Base-by-base conservation (phyloP, 1,284 basidiomycete genomes). In the Cryptococcus hybrid region DNA sequence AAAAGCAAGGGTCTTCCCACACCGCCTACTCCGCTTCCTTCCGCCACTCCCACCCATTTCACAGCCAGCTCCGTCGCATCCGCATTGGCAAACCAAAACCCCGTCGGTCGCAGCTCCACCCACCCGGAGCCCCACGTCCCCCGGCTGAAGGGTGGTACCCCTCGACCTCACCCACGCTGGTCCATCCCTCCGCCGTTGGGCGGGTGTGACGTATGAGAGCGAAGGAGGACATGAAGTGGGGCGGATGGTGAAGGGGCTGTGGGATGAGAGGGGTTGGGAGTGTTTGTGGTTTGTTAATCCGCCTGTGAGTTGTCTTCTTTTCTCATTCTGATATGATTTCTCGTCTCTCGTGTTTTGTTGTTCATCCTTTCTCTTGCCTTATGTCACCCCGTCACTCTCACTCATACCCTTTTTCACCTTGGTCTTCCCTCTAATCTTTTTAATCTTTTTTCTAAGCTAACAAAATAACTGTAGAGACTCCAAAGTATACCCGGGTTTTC, bases 201-300 rank as follows among this genome's bases (percentile, higher is more conserved):
- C 71, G 3, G 71, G 71, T 9, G 61, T 67, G 15, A 37, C 61
- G 54, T 73, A 67, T 48, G 65, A 69, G 52, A 52, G 57, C 18
- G 15, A 34, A 30, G 74, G 74, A 7, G 74, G 77, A 1, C 46
- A 65, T 30, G 71, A 77, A 56, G 70, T 78, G 13, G 70, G 66
- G 7, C 62, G 62, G 52, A 76, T 77, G 73, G 75, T 77, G 9
- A 61, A 61, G 38, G 69, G 56, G 6, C 53, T 78, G 30, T 78
- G 75, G 73, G 69, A 73, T 55, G 64, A 67, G 57, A 56, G 71
- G 15, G 75, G 75, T 1, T 78, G 69, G 67, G 77, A 78, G 57
- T 77, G 75, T 62, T 51, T 75, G n/a, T 78, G 73, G 73, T 67
- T 69, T 57, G 69, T 71, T 11, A 70, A 70, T 53, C 68, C 69